Conservation (phyloP, 371 early-diverging fungal genomes). For the Lichtheimia ornata region DNA sequence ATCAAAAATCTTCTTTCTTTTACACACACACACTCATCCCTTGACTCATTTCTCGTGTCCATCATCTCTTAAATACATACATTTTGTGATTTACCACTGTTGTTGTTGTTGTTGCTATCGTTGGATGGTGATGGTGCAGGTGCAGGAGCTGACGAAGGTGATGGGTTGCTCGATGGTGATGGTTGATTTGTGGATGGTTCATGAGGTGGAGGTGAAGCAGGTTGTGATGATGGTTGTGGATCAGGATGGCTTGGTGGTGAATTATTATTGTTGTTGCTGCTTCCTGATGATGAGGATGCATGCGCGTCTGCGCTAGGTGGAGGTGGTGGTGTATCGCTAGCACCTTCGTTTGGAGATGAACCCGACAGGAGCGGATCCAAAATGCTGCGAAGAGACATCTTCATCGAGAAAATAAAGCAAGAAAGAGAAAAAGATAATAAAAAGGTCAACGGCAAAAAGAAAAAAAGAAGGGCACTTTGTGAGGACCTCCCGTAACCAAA, state of each 20-base stretch:
- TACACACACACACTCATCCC: neutral
- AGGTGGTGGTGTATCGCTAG: too few relatives aligned
- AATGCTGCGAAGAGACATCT: constrained; percentile 4
- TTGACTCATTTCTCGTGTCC: neutral
- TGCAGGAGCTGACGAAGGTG: neutral
- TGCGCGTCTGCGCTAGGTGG: too few relatives aligned
- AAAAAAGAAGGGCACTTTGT: neutral
- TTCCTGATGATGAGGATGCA: too few relatives aligned
- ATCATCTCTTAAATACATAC: too few relatives aligned
- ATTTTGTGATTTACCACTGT: too few relatives aligned
- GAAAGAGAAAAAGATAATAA: neutral
- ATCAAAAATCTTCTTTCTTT: neutral
- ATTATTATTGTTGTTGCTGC: too few relatives aligned
- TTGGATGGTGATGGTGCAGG: neutral
- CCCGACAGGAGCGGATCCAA: constrained; percentile 1
- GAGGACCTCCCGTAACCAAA: neutral
- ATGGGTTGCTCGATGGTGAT: neutral
- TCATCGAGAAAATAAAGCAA: neutral
- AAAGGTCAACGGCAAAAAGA: neutral
- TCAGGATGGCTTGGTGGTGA: neutral
- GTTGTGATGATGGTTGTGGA: neutral
- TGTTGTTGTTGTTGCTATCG: too few relatives aligned
- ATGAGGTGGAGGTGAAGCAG: neutral
- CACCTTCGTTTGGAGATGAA: neutral
- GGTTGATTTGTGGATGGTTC: neutral